Percentiles rank a stretch among this genome's conserved stretches.
Conservation (phyloP, 2,329 filamentous ascomycete genomes). For the Xylariaceae sp. region DNA sequence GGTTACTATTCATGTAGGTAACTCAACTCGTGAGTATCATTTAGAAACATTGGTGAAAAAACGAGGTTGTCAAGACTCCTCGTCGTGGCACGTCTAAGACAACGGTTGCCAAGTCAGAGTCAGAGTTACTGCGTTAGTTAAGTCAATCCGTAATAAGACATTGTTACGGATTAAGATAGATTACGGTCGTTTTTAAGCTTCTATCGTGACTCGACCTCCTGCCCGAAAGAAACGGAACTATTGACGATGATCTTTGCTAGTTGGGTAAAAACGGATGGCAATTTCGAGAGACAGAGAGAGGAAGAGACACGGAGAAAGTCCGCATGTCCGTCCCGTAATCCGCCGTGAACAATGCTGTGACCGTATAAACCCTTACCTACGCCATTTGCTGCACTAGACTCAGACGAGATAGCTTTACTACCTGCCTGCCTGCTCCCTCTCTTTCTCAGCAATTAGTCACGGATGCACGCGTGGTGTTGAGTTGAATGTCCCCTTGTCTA, state of each 20-base stretch:
- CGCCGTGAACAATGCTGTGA: too few species aligned
- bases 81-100: neutral
- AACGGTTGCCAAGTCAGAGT: constrained; percentile 1
- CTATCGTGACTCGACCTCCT: neutral
- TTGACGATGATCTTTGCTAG: constrained; percentile 14
- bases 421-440: neutral
- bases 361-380: too few species aligned
- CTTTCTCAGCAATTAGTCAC: neutral
- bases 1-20: neutral
- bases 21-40: too few species aligned
- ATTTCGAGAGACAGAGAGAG: constrained; percentile 4
- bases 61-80: neutral
- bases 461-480: too few species aligned
- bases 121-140: neutral
- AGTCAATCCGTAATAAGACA: neutral
- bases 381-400: too few species aligned
- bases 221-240: constrained; percentile 3
- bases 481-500: neutral
- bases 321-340: too few species aligned
- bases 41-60: neutral
- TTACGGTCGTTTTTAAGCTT: too few species aligned
- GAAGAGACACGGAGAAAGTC: neutral
- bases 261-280: constrained; percentile 6
- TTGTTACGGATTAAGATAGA: too few species aligned
- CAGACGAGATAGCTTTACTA: too few species aligned